Evolutionary conservation across 441 rosid species (phyloP), one percentile per base, ranked within the genome.

Genomic region (Adansonia gregorii): DNA sequence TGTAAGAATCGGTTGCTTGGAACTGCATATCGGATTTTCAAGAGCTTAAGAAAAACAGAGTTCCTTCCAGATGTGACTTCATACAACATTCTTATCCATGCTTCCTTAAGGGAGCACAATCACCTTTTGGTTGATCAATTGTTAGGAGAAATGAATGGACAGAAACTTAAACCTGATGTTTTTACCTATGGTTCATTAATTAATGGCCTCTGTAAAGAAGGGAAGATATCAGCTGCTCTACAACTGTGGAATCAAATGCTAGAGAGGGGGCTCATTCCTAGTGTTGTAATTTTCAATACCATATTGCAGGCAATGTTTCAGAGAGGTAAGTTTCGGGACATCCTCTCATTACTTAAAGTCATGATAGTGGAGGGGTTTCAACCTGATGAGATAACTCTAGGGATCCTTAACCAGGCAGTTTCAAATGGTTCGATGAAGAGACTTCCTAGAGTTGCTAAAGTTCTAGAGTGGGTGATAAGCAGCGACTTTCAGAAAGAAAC

Each of bases 31-130:
- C n/a, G 6, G 51, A 31, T 79, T 72, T 82, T 79, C 20, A 41
- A 52, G 56, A 2, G 45, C 27, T 69, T 78, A 10, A 74, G 76
- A 31, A 70, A 70, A 58, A 67, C 51, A 24, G 73, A 79, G 66
- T 72, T 78, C 54, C 68, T 59, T 46, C 82, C 82, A 19, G 73
- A 82, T 48, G 54, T 45, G 3, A 66, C 75, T 20, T 76, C 87
- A 19, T 80, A 72, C 73, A 82, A 83, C 73, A 85, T 83, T 72
- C 83, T 81, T 43, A 79, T 76, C 41, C 67, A 79, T 79, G 86
- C 79, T 66, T 60, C 63, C 0, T 19, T 67, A 43, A 82, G 79
- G 68, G 73, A 66, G 56, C 52, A 31, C 65, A 51, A 83, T 67
- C 55, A 60, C 22, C 43, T 41, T 20, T 51, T 71, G 74, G 76